A percentile compares a stretch with the other conserved stretches of the same genome.
Conservation (phyloP, 441 rosid genomes). For the Hura crepitans region DNA sequence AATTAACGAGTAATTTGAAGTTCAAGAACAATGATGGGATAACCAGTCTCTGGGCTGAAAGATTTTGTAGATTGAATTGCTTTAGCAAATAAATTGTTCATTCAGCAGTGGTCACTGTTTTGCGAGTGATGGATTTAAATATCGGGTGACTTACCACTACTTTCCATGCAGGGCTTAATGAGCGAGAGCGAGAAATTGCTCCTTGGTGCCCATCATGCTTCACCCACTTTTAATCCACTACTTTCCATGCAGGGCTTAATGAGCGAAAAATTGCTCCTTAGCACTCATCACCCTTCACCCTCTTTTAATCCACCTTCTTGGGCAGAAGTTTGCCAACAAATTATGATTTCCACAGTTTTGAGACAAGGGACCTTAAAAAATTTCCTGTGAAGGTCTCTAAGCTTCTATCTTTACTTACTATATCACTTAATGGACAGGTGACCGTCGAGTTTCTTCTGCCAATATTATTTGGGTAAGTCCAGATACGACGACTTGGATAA, state of each 20-base stretch:
- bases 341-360: neutral
- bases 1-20: neutral
- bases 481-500: conserved; percentile 64
- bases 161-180: neutral
- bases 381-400: neutral
- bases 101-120: neutral
- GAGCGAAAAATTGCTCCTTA: neutral
- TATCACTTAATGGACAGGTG: conserved; percentile 51
- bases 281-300: neutral
- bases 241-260: neutral
- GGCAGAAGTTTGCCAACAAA: neutral
- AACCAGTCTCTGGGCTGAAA: too few relatives aligned
- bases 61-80: too few relatives aligned
- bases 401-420: conserved; percentile 16
- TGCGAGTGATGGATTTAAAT: neutral
- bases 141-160: neutral
- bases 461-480: conserved; percentile 74
- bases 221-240: neutral
- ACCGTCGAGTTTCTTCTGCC: conserved; percentile 64
- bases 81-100: too few relatives aligned
- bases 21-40: too few relatives aligned
- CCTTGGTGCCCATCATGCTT: neutral
- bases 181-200: neutral
- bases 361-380: neutral
- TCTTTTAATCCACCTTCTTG: neutral